phyloP scores from a whole-genome alignment of 2,329 filamentous ascomycete species.

The Rasamsonia emersonii region DNA sequence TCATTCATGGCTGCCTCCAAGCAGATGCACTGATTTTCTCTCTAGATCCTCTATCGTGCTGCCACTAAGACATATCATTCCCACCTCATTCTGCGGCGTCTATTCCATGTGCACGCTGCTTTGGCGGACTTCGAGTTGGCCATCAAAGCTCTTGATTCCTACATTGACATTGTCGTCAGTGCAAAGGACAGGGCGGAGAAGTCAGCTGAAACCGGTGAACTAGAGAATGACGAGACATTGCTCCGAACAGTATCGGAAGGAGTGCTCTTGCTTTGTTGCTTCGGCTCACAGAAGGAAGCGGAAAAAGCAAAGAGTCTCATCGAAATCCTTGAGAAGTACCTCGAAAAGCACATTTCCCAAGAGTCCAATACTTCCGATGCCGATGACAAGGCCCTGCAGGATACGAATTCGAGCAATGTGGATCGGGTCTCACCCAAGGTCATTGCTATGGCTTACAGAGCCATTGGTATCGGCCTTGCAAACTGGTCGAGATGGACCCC shows the following conservation, averaged over 20 bases:
- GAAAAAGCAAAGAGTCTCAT: constrained; percentile 70
- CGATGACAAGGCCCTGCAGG: constrained; percentile 12
- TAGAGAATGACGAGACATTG: constrained; percentile 72
- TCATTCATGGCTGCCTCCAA: not conserved
- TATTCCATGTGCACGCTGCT: constrained; percentile 81
- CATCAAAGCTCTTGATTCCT: constrained; percentile 84
- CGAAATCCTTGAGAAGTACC: constrained; percentile 63
- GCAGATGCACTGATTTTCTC: constrained; percentile 10
- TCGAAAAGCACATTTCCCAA: constrained; percentile 50
- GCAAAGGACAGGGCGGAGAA: constrained; percentile 79
- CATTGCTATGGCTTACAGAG: constrained; percentile 67
- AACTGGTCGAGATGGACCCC: constrained; percentile 80
- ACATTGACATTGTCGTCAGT: constrained; percentile 77
- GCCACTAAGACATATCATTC: constrained; percentile 95
- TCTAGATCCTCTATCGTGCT: constrained; percentile 72
- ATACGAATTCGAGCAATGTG: constrained; percentile 11
- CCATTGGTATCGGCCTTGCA: constrained; percentile 76
- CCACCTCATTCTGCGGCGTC: constrained; percentile 71
- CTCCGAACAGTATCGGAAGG: constrained; percentile 72
- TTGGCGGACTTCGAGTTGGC: constrained; percentile 88
- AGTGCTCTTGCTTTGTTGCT: constrained; percentile 71
- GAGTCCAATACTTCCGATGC: constrained; percentile 15
- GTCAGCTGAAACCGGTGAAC: constrained; percentile 50
- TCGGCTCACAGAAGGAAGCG: constrained; percentile 64
- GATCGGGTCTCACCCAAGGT: constrained; percentile 48